Evolutionary conservation across 2,329 filamentous ascomycete genomes (phyloP).

Genomic region (Ambrosiella xylebori): DNA sequence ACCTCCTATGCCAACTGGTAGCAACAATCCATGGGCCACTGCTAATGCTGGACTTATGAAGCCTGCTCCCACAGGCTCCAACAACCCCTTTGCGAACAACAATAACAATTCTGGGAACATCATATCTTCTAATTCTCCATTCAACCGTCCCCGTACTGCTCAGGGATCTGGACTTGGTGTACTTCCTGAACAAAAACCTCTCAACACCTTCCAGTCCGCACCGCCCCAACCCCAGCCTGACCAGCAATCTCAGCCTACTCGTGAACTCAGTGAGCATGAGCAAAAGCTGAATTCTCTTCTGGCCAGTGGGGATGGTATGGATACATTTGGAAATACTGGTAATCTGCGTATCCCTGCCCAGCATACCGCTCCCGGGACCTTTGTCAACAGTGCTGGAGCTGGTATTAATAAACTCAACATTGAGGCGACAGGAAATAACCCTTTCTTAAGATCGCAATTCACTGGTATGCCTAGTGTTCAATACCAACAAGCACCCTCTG

Average conservation of each 20-base stretch:
- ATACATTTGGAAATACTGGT: conserved; percentile 95
- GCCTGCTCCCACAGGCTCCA: conserved; percentile 81
- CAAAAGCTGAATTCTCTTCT: conserved; percentile 75
- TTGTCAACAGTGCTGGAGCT: conserved; percentile 84
- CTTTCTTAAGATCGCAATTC: conserved; percentile 71
- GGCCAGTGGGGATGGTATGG: conserved; percentile 75
- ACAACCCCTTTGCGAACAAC: conserved; percentile 73
- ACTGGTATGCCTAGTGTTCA: conserved; percentile 53
- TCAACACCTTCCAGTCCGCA: conserved; percentile 33
- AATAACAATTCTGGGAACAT: background rate
- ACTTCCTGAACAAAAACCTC: conserved; percentile 69
- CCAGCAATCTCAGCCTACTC: conserved; percentile 32
- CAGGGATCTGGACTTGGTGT: conserved; percentile 53
- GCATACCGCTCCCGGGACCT: conserved; percentile 88
- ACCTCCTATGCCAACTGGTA: conserved; percentile 54
- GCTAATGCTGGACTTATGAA: conserved; percentile 45
- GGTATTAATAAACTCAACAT: conserved; percentile 53
- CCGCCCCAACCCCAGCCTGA: conserved; percentile 26
- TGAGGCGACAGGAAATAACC: conserved; percentile 70
- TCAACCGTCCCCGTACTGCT: conserved; percentile 31
- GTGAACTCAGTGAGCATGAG: conserved; percentile 43
- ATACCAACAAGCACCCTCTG: conserved; percentile 37
- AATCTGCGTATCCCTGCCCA: conserved; percentile 89
- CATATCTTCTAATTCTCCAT: conserved; percentile 41
- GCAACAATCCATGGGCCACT: conserved; percentile 85